Percentiles rank a stretch among this genome's conserved stretches.
These are phyloP conservation scores for Cutaneotrichosporon sp. DNA, from an alignment of 1,284 basidiomycete genomes.

Conservation along the genomic window DNA sequence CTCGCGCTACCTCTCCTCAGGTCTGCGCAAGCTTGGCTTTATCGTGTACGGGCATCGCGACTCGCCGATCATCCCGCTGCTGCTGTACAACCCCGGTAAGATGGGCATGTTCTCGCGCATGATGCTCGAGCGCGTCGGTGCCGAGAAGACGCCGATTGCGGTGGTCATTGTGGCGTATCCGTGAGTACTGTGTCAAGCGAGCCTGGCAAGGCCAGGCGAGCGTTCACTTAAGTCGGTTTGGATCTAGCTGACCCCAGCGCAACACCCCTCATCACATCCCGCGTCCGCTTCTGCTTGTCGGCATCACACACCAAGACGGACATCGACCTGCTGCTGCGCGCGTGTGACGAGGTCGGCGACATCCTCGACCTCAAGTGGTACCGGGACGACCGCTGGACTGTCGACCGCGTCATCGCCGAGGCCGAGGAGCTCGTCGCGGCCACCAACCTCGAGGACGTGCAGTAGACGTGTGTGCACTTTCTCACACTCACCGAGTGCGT, in stretches of 20 bases:
- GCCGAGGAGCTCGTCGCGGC: conserved; percentile 75
- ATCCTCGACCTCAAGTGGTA: conserved; percentile 83
- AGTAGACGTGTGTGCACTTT: conserved; percentile 10
- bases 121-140: conserved; percentile 76
- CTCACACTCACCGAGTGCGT: no score
- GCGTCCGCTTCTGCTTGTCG: conserved; percentile 93
- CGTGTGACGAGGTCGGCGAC: conserved; percentile 91
- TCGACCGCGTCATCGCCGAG: conserved; percentile 73
- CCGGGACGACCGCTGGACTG: conserved; percentile 68
- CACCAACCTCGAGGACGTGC: conserved; percentile 21
- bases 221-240: no score
- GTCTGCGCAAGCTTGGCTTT: conserved; percentile 89
- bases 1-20: conserved; percentile 84
- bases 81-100: conserved; percentile 93
- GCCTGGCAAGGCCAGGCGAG: no score
- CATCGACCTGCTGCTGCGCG: conserved; percentile 79
- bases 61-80: conserved; percentile 89
- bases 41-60: conserved; percentile 92
- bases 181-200: no score
- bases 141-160: conserved; percentile 66
- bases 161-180: conserved; percentile 81
- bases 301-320: conserved; percentile 97
- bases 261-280: conserved; percentile 83
- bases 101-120: conserved; percentile 84
- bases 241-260: conserved; percentile 64